Base-by-base conservation (phyloP, 2,329 filamentous ascomycete species). In the Fusarium gaditjirri region DNA sequence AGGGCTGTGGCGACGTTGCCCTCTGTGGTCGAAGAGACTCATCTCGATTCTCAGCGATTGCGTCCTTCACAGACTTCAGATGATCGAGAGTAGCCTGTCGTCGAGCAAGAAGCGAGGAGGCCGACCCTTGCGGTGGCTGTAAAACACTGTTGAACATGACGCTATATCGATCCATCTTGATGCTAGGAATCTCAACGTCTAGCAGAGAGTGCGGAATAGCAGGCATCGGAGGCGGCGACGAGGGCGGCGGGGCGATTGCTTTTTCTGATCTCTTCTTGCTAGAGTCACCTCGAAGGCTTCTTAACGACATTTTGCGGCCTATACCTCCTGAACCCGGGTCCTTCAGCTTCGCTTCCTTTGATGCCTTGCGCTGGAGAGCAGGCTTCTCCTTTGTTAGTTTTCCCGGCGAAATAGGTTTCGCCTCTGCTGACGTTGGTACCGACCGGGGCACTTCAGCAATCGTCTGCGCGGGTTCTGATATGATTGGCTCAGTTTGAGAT, bases 111-210 rank as follows among this genome's bases (percentile, higher is more conserved):
- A 91, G 81, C 2, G 79, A 78, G 10, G 80, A 75, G 21, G 76
- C 65, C 11, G 72, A 57, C 16, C 61, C 75, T 42, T 81, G 80
- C 12, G 80, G 80, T 68, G 80, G 80, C 68, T 89, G 87, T 31
- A 97, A 83, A 11, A 98, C 85, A 41, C 88, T 89, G 61, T 91
- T 90, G 78, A 98, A 98, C 95, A 98, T 98, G 72, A 98, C 89
- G 75, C 94, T 97, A 75, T 97, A 98, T 53, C 95, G 87, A 79
- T 98, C 95, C 86, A 98, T 86, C 70, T 92, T 90, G 61, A 93
- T 87, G 54, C 89, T 88, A 2, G 95, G 95, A 63, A 98, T 96
- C 57, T 95, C 90, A 21, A 98, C 87, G 75, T 94, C 87, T 25
- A 98, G 83, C 11, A 92, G 63, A 2, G 78, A 76, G 12, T 75